phyloP scores from a whole-genome alignment of 495 filamentous ascomycete species.

The Penicillium waksmanii region DNA sequence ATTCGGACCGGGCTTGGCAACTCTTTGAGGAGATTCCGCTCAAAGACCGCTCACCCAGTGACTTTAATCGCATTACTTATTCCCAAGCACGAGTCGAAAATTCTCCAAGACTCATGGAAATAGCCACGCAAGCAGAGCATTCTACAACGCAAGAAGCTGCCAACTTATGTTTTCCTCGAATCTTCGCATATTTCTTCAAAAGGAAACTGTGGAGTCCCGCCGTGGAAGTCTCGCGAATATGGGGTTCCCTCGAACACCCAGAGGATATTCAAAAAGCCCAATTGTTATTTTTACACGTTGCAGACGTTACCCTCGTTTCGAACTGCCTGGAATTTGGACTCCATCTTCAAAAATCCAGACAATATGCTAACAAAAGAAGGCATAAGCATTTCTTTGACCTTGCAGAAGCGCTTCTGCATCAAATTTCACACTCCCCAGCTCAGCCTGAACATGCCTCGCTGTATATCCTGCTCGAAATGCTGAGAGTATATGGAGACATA shows the following conservation, averaged over 20 bases:
- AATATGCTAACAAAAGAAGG: background rate
- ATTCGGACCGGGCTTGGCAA: conserved; percentile 43
- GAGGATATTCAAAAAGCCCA: background rate
- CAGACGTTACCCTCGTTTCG: conserved; percentile 4
- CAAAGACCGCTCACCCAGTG: conserved; percentile 31
- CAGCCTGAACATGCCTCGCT: conserved; percentile 29
- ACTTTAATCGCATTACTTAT: conserved; percentile 42
- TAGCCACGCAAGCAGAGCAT: conserved; percentile 38
- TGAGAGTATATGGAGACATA: conserved; percentile 31
- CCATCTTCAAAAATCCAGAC: conserved; percentile 11
- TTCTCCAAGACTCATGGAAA: conserved; percentile 19
- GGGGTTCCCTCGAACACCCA: background rate
- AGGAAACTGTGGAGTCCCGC: background rate
- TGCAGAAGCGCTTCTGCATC: conserved; percentile 26
- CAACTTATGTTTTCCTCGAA: conserved; percentile 21
- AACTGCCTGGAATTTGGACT: conserved; percentile 23
- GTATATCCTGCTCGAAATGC: conserved; percentile 32
- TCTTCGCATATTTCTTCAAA: conserved; percentile 3
- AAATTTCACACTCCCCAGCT: conserved; percentile 23
- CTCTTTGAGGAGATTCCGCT: conserved; percentile 45
- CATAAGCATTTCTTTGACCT: conserved; percentile 12
- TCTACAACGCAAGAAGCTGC: conserved; percentile 18
- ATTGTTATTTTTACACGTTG: background rate
- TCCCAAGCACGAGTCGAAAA: conserved; percentile 30
- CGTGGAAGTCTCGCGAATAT: conserved; percentile 1